Evolutionary conservation across 2,329 filamentous ascomycete genomes (phyloP).

Genomic region (Penicillium sp.): DNA sequence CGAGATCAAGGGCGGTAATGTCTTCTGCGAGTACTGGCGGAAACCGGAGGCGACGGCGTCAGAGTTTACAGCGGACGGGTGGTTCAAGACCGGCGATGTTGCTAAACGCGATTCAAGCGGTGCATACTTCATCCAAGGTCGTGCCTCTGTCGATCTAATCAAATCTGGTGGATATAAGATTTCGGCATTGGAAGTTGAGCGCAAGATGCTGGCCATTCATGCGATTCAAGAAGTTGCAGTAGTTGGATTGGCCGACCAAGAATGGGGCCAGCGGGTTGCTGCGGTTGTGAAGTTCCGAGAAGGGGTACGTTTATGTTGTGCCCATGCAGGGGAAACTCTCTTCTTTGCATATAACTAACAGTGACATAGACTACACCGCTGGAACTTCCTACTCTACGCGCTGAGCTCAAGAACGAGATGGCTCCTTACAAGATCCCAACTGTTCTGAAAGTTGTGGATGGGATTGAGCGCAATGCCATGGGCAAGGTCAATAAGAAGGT

Average conservation of each 20-base stretch:
- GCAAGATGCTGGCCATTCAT: slow-evolving; percentile 52
- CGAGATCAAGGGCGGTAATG: slow-evolving; percentile 44
- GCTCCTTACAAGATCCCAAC: slow-evolving; percentile 93
- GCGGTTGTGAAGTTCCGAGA: slow-evolving; percentile 49
- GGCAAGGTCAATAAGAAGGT: slow-evolving; percentile 65
- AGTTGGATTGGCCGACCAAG: slow-evolving; percentile 54
- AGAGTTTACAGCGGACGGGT: slow-evolving; percentile 50
- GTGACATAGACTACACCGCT: slow-evolving; percentile 26
- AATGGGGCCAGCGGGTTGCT: slow-evolving; percentile 58
- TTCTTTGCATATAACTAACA: not conserved
- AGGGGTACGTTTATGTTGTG: slow-evolving; percentile 28
- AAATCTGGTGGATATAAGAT: slow-evolving; percentile 59
- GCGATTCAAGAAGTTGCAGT: slow-evolving; percentile 55
- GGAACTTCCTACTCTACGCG: slow-evolving; percentile 35
- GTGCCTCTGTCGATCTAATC: slow-evolving; percentile 55
- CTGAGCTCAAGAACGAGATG: slow-evolving; percentile 49
- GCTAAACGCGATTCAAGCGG: slow-evolving; percentile 37
- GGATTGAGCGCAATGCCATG: slow-evolving; percentile 66
- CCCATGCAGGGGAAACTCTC: not conserved
- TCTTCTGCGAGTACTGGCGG: slow-evolving; percentile 47
- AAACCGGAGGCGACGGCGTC: slow-evolving; percentile 47
- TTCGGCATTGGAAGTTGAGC: slow-evolving; percentile 55
- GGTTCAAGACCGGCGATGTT: slow-evolving; percentile 53
- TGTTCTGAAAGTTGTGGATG: slow-evolving; percentile 75
- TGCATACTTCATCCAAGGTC: slow-evolving; percentile 55